phyloP scores from a whole-genome alignment of 805 yeast genomes.

The Ogataea trehaloabstinens region DNA sequence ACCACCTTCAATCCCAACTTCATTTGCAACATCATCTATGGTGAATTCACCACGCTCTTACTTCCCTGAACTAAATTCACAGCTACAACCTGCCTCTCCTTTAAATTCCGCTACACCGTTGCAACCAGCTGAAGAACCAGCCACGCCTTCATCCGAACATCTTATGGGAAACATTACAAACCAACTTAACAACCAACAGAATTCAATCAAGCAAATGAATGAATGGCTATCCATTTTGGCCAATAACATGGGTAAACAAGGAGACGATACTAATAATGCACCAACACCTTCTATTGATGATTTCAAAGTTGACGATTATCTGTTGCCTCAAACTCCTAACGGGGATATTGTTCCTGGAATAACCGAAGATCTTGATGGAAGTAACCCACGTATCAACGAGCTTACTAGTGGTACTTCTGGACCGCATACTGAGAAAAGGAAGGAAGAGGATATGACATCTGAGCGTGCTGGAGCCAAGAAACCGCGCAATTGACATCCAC shows the following conservation, averaged over 20 bases:
- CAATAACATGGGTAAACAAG: constrained; percentile 5
- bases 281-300: constrained; percentile 29
- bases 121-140: constrained; percentile 11
- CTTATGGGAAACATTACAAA: constrained; percentile 43
- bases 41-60: constrained; percentile 28
- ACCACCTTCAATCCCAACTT: constrained; percentile 4
- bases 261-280: constrained; percentile 15
- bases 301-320: constrained; percentile 33
- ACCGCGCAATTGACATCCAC: constrained; percentile 2
- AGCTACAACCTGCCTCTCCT: constrained; percentile 13
- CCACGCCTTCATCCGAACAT: constrained; percentile 17
- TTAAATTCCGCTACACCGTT: constrained; percentile 7
- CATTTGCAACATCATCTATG: constrained; percentile 12
- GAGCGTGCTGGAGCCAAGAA: constrained; percentile 4
- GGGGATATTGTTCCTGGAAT: constrained; percentile 14
- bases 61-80: constrained; percentile 27
- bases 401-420: not conserved
- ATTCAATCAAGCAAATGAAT: constrained; percentile 52
- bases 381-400: constrained; percentile 1
- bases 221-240: constrained; percentile 49
- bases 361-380: constrained; percentile 2
- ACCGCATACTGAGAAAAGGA: constrained; percentile 2
- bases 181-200: constrained; percentile 47
- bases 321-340: constrained; percentile 30
- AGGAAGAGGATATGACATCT: constrained; percentile 3